Conservation (phyloP, 2,329 filamentous ascomycete genomes). For the Pyrenophora seminiperda region DNA sequence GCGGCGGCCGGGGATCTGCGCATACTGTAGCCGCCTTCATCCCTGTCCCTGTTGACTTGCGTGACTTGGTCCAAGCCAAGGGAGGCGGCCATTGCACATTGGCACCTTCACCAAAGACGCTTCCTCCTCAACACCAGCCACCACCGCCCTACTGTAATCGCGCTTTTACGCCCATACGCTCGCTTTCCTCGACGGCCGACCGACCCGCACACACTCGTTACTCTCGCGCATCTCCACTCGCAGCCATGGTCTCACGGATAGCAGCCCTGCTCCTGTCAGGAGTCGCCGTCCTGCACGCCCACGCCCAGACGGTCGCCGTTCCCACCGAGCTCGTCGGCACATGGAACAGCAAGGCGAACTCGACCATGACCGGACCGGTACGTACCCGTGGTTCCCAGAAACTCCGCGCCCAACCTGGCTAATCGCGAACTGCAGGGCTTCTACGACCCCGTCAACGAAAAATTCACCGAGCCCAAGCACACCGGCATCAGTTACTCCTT, state of each 20-base stretch:
- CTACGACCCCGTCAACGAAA: conserved; percentile 70
- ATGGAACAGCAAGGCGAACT: conserved; percentile 73
- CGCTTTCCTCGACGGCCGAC: conserved; percentile 14
- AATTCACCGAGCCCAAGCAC: conserved; percentile 66
- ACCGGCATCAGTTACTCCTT: conserved; percentile 78
- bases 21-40: conserved; percentile 30
- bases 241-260: conserved; percentile 34
- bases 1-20: conserved; percentile 35
- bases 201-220: conserved; percentile 19
- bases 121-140: conserved; percentile 20
- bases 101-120: conserved; percentile 21
- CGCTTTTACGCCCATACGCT: conserved; percentile 13
- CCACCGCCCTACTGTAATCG: conserved; percentile 5
- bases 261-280: conserved; percentile 42
- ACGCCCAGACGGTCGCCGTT: conserved; percentile 38
- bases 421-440: conserved; percentile 59
- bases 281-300: conserved; percentile 43
- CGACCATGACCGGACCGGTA: conserved; percentile 72
- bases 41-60: too few species aligned
- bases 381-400: conserved; percentile 18
- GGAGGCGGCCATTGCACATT: conserved; percentile 18
- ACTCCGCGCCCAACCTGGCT: conserved; percentile 5
- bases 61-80: conserved; percentile 20
- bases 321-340: conserved; percentile 64
- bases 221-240: neutral